Base-by-base conservation (phyloP, 2,329 filamentous ascomycete genomes). In the Clonostachys rhizophaga region DNA sequence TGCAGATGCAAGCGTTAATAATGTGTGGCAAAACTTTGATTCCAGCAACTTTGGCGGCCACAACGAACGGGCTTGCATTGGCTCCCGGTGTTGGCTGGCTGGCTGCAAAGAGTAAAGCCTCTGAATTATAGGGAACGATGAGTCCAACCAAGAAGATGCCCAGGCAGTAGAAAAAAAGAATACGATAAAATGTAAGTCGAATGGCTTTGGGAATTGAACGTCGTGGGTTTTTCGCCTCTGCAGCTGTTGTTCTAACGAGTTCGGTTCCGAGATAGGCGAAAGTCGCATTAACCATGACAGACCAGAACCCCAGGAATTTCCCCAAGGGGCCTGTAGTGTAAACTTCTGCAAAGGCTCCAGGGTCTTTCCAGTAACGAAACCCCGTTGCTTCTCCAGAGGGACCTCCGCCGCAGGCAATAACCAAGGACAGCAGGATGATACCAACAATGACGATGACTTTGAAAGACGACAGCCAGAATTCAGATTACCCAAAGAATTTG, bases 181-280 rank as follows among this genome's bases (percentile, higher is more conserved):
- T 91, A 49, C 88, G 87, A 71, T 81, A 91, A 67, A 91, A 91
- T 54, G 87, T 91, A 43, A 90, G 75, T 63, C 83, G 86, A 72
- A 91, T 91, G 46, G 87, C 87, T 49, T 83, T 81, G 6, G 88
- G 88, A 51, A 92, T 84, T 13, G 83, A 87, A 63, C 80, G 81
- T 60, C 87, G 82, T 1, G 88, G 88, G 67, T 91, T 90, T 68
- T 90, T 84, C 0, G 87, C 86, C 66, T 91, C 39, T 30, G 45
- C 42, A 59, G 73, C 52, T 49, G 72, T 48, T 50, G 49, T 54
- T 54, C 50, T 45, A 59, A 72, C 30, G 66, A 57, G 2, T 87
- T 88, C 0, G 69, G 86, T 87, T 49, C 86, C 87, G 5, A 90
- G 76, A 60, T 88, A 91, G 48, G 88, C 87, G 55, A 91, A 91